Conservation (phyloP, 2,329 filamentous ascomycete genomes). For the Phyllosticta capitalensis region DNA sequence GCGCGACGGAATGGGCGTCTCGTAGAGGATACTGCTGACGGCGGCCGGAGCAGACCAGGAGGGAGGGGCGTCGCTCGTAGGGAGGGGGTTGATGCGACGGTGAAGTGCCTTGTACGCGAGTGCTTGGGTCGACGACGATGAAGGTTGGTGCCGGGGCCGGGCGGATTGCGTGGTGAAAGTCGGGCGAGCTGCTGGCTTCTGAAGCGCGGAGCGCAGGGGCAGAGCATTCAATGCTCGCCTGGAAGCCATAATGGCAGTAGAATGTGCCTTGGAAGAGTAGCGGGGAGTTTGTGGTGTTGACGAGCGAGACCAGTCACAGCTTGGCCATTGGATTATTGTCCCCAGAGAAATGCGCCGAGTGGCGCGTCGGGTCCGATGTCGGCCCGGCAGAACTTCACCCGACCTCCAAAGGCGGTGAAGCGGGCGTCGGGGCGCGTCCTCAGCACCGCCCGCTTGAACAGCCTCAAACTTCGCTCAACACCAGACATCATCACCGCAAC, state of each 20-base stretch:
- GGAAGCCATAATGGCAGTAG: conserved; percentile 30
- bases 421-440: neutral
- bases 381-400: neutral
- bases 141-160: conserved; percentile 25
- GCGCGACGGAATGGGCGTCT: conserved; percentile 77
- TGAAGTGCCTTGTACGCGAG: conserved; percentile 96
- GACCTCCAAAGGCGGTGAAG: neutral
- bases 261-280: neutral
- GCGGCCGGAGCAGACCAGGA: conserved; percentile 86
- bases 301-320: neutral
- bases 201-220: conserved; percentile 22
- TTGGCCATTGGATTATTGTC: neutral
- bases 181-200: conserved; percentile 16
- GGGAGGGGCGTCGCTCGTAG: conserved; percentile 62
- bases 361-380: too few species aligned
- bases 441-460: neutral
- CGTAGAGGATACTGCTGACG: conserved; percentile 97
- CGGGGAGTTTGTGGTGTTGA: conserved; percentile 1
- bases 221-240: conserved; percentile 30
- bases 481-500: neutral
- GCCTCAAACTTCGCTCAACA: neutral
- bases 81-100: conserved; percentile 77
- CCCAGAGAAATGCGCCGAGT: neutral
- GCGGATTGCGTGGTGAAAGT: conserved; percentile 13
- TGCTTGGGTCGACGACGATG: conserved; percentile 71